phyloP scores from a whole-genome alignment of 2,329 filamentous ascomycete species.

The Falciphora oryzae region DNA sequence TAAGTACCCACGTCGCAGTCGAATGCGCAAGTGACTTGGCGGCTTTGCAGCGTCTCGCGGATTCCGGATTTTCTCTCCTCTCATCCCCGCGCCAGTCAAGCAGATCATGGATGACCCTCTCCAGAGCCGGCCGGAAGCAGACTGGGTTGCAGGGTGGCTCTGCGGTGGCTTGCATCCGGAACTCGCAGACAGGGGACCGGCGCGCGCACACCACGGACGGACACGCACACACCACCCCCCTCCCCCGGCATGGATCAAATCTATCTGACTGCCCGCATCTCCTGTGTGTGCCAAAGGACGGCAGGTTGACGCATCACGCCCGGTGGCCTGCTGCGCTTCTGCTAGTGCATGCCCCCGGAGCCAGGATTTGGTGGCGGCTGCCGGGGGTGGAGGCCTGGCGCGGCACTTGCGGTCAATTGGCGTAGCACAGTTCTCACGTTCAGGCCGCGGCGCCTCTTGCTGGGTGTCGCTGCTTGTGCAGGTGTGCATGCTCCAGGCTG shows the following conservation, averaged over 20 bases:
- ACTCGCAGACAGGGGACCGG: background rate
- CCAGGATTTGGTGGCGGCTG: background rate
- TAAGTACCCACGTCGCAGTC: background rate
- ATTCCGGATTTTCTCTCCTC: background rate
- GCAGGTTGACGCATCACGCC: too few species aligned
- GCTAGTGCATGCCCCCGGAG: background rate
- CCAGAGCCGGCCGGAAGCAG: background rate
- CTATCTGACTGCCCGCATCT: background rate
- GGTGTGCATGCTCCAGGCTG: too few species aligned
- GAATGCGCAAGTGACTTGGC: background rate
- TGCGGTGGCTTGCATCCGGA: background rate
- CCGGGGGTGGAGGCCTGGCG: background rate
- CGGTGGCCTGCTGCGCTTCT: background rate
- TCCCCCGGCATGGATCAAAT: background rate
- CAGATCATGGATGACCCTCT: background rate
- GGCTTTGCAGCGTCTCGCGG: background rate
- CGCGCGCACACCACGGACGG: background rate
- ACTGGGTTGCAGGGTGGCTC: background rate
- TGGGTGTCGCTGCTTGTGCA: too few species aligned
- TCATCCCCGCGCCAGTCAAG: background rate
- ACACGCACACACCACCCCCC: background rate
- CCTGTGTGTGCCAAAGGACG: background rate
- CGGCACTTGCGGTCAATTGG: background rate
- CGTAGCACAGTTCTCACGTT: background rate
- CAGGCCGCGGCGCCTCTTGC: background rate